Conservation (phyloP, 106 monocot species). For the Narthecium ossifragum region DNA sequence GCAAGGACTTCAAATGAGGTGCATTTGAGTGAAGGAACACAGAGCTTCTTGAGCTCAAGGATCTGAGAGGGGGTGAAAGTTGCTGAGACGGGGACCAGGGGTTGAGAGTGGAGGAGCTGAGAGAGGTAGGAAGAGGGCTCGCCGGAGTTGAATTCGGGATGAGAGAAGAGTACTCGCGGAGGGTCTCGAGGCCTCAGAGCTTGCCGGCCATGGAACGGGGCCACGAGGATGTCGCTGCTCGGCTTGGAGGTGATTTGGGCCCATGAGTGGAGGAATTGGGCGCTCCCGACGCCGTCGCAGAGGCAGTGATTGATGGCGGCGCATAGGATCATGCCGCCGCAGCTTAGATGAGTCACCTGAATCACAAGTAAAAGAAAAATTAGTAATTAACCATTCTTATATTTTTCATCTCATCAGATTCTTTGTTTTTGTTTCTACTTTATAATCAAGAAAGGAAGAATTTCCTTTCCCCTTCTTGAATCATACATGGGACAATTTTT, state of each 20-base stretch:
- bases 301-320: slow-evolving; percentile 68
- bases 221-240: slow-evolving; percentile 2
- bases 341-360: slow-evolving; percentile 68
- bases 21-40: slow-evolving; percentile 68
- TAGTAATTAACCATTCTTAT: too few relatives aligned
- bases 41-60: slow-evolving; percentile 54
- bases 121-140: slow-evolving; percentile 2
- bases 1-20: slow-evolving; percentile 88
- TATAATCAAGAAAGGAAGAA: too few relatives aligned
- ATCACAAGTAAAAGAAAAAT: not conserved
- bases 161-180: slow-evolving; percentile 24
- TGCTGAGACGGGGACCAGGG: slow-evolving; percentile 50
- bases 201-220: slow-evolving; percentile 55
- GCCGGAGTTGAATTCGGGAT: slow-evolving; percentile 29
- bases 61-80: slow-evolving; percentile 59
- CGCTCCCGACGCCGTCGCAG: slow-evolving; percentile 63
- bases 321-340: slow-evolving; percentile 85
- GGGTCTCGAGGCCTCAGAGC: slow-evolving; percentile 49
- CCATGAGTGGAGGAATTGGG: slow-evolving; percentile 86
- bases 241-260: slow-evolving; percentile 30
- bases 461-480: too few relatives aligned
- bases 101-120: slow-evolving; percentile 47
- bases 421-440: too few relatives aligned
- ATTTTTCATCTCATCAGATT: too few relatives aligned
- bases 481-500: too few relatives aligned